These are phyloP conservation scores for Acer negundo DNA, from an alignment of 345 rosid genomes.

Conservation along the genomic window DNA sequence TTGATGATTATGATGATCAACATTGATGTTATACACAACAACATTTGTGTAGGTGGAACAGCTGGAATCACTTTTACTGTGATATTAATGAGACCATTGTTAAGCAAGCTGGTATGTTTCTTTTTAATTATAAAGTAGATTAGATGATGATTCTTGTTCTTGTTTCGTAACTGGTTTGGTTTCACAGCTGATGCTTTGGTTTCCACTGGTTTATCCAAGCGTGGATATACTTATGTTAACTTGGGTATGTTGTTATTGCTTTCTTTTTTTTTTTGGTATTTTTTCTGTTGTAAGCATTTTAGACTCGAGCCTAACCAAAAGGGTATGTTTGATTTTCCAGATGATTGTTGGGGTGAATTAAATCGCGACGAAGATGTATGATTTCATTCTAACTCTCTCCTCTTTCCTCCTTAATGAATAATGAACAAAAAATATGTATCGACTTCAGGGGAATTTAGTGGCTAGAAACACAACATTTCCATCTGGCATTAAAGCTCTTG, in stretches of 20 bases:
- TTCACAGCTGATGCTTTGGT: constrained; percentile 53
- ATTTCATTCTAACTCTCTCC: neutral
- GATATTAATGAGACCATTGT: constrained; percentile 42
- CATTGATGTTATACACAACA: neutral
- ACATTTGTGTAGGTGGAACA: constrained; percentile 42
- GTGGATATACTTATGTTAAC: constrained; percentile 33
- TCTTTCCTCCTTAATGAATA: neutral
- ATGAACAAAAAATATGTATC: neutral
- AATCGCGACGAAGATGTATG: constrained; percentile 8
- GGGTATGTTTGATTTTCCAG: constrained; percentile 3
- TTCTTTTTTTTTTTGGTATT: neutral
- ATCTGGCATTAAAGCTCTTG: constrained; percentile 42
- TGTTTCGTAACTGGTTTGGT: neutral
- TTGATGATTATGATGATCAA: neutral
- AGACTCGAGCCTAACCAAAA: neutral
- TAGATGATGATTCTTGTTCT: neutral
- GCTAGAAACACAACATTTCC: constrained; percentile 32
- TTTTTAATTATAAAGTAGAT: neutral
- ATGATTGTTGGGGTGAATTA: constrained; percentile 36
- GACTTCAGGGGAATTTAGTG: constrained; percentile 29
- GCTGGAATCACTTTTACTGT: constrained; percentile 55
- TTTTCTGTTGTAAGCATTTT: neutral
- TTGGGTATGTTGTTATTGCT: constrained; percentile 16
- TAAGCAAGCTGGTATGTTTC: constrained; percentile 36
- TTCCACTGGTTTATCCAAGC: constrained; percentile 44